A percentile compares a stretch with the other conserved stretches of the same genome.
Conservation (phyloP, 805 yeast species). For the Debaryomyces hansenii region DNA sequence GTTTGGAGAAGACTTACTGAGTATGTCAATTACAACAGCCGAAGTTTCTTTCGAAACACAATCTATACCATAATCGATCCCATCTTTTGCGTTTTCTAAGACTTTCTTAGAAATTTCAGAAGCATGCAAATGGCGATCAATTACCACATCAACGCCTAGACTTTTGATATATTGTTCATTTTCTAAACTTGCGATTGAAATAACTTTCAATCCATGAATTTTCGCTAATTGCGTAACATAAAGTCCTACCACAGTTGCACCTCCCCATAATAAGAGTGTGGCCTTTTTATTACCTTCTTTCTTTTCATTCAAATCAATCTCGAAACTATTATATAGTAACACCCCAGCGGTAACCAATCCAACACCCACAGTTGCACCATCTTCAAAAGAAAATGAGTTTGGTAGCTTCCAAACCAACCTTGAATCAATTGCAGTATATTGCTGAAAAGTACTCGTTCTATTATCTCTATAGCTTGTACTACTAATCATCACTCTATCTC, state of each 20-base stretch:
- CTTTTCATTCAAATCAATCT: constrained; percentile 6
- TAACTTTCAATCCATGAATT: constrained; percentile 37
- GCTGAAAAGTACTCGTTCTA: constrained; percentile 48
- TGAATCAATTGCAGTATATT: constrained; percentile 44
- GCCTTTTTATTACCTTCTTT: constrained; percentile 5
- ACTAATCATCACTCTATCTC: constrained; percentile 43
- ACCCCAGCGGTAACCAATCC: constrained; percentile 46
- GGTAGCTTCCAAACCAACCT: constrained; percentile 48
- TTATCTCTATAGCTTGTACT: constrained; percentile 49
- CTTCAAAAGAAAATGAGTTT: constrained; percentile 27
- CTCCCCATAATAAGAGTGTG: constrained; percentile 47
- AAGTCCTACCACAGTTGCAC: constrained; percentile 47
- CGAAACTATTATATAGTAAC: constrained; percentile 20
- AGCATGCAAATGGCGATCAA: constrained; percentile 31
- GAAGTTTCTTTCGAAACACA: constrained; percentile 45
- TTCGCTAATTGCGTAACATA: constrained; percentile 44
- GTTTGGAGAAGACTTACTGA: constrained; percentile 12
- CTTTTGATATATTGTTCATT: constrained; percentile 18
- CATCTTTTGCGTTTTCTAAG: constrained; percentile 2
- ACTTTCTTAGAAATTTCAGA: constrained; percentile 12
- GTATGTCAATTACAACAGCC: constrained; percentile 23
- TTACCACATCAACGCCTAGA: constrained; percentile 30
- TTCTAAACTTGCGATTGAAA: constrained; percentile 23
- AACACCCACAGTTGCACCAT: constrained; percentile 49
- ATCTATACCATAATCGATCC: constrained; percentile 20